Conservation (phyloP, 306 rosid genomes). For the Malus fusca region DNA sequence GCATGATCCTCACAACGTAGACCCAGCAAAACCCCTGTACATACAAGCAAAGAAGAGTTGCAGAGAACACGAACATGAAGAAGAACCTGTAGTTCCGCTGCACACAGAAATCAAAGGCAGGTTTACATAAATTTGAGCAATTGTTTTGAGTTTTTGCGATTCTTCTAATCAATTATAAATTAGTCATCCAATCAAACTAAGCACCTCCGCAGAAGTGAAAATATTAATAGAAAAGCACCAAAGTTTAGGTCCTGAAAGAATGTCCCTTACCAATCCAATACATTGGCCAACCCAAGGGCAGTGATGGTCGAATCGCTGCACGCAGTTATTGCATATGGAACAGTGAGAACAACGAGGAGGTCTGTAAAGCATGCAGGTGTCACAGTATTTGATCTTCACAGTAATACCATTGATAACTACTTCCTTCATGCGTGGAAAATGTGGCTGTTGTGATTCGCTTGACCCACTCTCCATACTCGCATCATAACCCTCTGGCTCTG, state of each 20-base stretch:
- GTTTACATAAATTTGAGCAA: neutral
- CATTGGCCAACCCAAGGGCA: slow-evolving; percentile 42
- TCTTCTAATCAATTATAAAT: neutral
- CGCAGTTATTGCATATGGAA: slow-evolving; percentile 34
- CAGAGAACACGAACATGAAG: slow-evolving; percentile 53
- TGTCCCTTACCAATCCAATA: slow-evolving; percentile 24
- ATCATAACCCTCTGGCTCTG: slow-evolving; percentile 29
- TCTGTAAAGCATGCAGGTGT: slow-evolving; percentile 36
- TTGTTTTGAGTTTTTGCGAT: neutral
- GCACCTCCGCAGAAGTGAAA: neutral
- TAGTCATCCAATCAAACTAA: neutral
- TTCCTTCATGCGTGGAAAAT: slow-evolving; percentile 21
- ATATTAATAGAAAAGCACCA: neutral
- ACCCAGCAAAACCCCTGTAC: slow-evolving; percentile 77
- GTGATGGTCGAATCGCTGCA: slow-evolving; percentile 31
- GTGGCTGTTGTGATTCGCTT: slow-evolving; percentile 15
- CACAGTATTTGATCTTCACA: slow-evolving; percentile 32
- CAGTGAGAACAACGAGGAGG: slow-evolving; percentile 39
- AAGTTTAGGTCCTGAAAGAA: neutral
- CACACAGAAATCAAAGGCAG: slow-evolving; percentile 5
- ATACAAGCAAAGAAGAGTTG: slow-evolving; percentile 57
- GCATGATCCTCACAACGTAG: slow-evolving; percentile 48
- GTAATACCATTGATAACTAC: slow-evolving; percentile 24
- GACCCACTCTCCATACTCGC: slow-evolving; percentile 21
- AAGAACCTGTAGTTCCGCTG: slow-evolving; percentile 77